phyloP scores from a whole-genome alignment of 2,329 filamentous ascomycete genomes.

The Ophiosphaerella korrae region DNA sequence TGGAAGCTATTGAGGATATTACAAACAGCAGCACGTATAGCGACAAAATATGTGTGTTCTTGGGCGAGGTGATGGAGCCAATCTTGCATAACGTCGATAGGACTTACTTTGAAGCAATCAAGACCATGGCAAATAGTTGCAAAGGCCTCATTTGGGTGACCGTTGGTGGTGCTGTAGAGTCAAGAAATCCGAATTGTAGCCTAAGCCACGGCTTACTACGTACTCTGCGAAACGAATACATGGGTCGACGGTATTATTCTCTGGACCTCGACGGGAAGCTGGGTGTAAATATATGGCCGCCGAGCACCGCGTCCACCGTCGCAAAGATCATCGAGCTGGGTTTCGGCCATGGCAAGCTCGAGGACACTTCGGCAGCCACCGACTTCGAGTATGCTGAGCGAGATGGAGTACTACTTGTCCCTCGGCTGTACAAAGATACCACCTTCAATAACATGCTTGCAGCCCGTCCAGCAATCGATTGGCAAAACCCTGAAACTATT shows the following conservation, averaged over 20 bases:
- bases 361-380: background rate
- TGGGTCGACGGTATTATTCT: background rate
- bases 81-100: background rate
- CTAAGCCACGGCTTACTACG: background rate
- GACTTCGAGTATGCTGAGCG: background rate
- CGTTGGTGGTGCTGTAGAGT: background rate
- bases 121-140: background rate
- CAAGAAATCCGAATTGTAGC: background rate
- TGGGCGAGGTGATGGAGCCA: background rate
- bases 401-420: background rate
- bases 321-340: background rate
- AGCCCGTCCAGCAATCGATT: background rate
- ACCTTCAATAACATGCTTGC: background rate
- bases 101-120: background rate
- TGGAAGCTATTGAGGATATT: too few relatives aligned
- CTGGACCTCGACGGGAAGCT: background rate
- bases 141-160: background rate
- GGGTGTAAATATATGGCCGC: background rate
- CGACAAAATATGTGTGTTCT: background rate
- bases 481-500: background rate
- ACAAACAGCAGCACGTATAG: too few relatives aligned
- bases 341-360: background rate
- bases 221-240: background rate
- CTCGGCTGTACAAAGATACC: background rate
- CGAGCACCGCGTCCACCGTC: background rate